Conservation (phyloP, 2,329 filamentous ascomycete species). For the Aspergillus neotritici region DNA sequence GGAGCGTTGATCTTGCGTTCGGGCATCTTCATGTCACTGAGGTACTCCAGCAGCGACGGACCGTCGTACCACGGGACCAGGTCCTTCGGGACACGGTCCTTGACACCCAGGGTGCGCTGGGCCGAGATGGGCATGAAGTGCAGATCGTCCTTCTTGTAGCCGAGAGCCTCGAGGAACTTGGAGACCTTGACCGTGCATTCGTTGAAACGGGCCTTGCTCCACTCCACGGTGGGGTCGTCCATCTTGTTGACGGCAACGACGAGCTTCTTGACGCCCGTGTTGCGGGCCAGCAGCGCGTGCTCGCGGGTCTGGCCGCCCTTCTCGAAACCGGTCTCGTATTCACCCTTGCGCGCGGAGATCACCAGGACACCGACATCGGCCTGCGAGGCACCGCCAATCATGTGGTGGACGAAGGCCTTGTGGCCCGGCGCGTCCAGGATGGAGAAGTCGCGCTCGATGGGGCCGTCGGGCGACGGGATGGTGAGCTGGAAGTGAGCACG, state of each 20-base stretch:
- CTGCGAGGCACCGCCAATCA: conserved; percentile 94
- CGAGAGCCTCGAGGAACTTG: conserved; percentile 82
- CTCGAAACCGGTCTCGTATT: conserved; percentile 98
- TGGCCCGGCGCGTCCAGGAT: conserved; percentile 95
- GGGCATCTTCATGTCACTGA: conserved; percentile 87
- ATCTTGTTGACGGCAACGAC: conserved; percentile 98
- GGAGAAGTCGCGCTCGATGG: conserved; percentile 86
- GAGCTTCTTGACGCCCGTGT: conserved; percentile 95
- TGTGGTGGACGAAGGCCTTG: conserved; percentile 96
- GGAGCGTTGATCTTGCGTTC: conserved; percentile 96
- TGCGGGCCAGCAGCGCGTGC: conserved; percentile 96
- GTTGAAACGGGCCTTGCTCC: conserved; percentile 86
- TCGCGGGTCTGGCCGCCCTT: conserved; percentile 94
- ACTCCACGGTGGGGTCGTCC: conserved; percentile 94
- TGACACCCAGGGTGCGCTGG: conserved; percentile 79
- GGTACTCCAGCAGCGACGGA: conserved; percentile 86
- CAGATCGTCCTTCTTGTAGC: conserved; percentile 93
- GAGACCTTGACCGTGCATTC: conserved; percentile 88
- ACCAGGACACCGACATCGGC: conserved; percentile 92
- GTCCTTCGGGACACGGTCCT: conserved; percentile 73
- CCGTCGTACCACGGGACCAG: conserved; percentile 79
- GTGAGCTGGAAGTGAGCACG: conserved; percentile 88
- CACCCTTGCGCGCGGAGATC: conserved; percentile 92
- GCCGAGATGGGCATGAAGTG: conserved; percentile 96
- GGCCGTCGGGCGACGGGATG: conserved; percentile 31